Base-by-base conservation (phyloP, 2,329 filamentous ascomycete genomes). In the Botrytis elliptica region DNA sequence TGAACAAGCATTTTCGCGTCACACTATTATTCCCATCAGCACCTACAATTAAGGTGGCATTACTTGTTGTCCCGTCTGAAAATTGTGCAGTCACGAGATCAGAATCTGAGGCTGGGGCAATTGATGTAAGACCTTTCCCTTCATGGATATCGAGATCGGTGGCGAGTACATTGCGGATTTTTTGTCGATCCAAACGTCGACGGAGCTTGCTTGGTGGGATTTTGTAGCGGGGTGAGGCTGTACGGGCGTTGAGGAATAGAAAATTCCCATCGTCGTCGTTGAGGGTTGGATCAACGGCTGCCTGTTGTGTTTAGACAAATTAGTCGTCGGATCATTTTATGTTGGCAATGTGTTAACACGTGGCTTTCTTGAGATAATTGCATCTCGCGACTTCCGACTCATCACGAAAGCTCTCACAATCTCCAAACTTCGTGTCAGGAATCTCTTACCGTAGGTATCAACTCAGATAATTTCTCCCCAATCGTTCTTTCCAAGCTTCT, bases 51-150 rank as follows among this genome's bases (percentile, higher is more conserved):
- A 84, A 74, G 10, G 76, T 75, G 0, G 82, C 83, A 1, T 75
- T 71, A 36, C 80, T 79, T 4, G 71, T 74, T 0, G 79, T 79
- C 1, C 82, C 82, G 65, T 84, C 83, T 0, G 76, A 70, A 73
- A 84, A 84, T 55, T 74, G 62, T 1, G 78, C 82, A 22, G 74
- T 72, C 49, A 68, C 40, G 22, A 36, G 8, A 82, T 76, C 2
- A 62, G n/a, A 29, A 63, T 64, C 52, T 7, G 49, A 29, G 5
- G 74, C 49, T 67, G 73, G 74, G 68, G 74, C 52, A 74, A 77
- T 44, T 79, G 82, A 72, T 81, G 80, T 63, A 83, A 87, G 84
- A 74, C 85, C 87, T 75, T 84, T 87, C 70, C 78, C 88, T 60
- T 88, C 88, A 78, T 88, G 86, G 83, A 81, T 84, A 44, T 77